phyloP scores from a whole-genome alignment of 2,329 filamentous ascomycete species.

The Epichloe brachyelytri region DNA sequence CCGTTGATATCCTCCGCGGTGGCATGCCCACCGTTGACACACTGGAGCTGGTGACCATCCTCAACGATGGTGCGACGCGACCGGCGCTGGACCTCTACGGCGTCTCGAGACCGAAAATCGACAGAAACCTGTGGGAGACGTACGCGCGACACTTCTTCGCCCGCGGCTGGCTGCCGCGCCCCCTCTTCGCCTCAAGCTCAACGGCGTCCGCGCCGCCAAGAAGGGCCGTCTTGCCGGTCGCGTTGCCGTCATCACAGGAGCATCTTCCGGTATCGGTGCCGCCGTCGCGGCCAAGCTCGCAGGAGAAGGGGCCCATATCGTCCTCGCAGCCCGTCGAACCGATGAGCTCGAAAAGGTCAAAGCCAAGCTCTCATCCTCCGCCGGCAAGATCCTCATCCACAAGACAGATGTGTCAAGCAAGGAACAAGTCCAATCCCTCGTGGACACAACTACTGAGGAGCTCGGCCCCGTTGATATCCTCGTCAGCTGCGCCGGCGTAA shows the following conservation, averaged over 20 bases:
- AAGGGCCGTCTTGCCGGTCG: conserved; percentile 51
- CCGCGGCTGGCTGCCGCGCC: conserved; percentile 58
- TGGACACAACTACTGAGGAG: conserved; percentile 42
- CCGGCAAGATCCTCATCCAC: conserved; percentile 53
- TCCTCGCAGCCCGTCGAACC: conserved; percentile 56
- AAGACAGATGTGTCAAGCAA: conserved; percentile 61
- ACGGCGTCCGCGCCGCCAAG: conserved; percentile 12
- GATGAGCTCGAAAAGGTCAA: conserved; percentile 58
- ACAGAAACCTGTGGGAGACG: conserved; percentile 57
- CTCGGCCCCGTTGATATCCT: conserved; percentile 67
- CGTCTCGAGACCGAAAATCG: conserved; percentile 55
- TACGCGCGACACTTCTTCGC: conserved; percentile 73
- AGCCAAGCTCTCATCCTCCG: conserved; percentile 39
- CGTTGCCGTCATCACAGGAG: conserved; percentile 66
- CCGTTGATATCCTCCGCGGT: conserved; percentile 64
- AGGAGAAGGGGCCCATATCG: conserved; percentile 57
- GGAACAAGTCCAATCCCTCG: conserved; percentile 51
- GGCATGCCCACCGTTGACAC: conserved; percentile 70
- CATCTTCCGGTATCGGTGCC: conserved; percentile 67
- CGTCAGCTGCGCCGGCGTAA: conserved; percentile 70
- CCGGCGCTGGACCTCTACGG: conserved; percentile 39
- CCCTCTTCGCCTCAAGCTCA: conserved; percentile 40
- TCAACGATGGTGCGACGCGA: conserved; percentile 57
- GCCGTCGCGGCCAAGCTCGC: conserved; percentile 59
- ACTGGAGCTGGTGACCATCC: conserved; percentile 55